Percentiles rank a stretch among this genome's conserved stretches.
Evolutionary conservation across 2,329 filamentous ascomycete species (phyloP).

Genomic region (Ceratocystis variospora): DNA sequence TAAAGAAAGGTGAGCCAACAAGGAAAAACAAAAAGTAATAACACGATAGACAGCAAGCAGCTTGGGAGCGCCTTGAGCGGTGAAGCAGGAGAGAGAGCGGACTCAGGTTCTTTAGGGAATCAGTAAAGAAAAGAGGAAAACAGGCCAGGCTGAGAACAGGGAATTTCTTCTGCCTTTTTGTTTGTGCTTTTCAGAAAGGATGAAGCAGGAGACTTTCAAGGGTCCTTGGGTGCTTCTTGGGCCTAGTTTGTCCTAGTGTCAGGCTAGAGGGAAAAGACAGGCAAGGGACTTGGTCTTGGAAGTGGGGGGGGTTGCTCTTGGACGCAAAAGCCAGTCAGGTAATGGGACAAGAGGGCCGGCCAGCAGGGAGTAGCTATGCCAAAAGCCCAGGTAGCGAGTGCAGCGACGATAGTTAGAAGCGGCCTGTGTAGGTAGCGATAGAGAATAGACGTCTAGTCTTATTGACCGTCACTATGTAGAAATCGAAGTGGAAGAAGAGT

Average conservation of each 20-base stretch:
- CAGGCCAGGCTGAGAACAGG: background rate
- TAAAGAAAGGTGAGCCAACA: background rate
- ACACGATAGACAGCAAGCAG: constrained; percentile 7
- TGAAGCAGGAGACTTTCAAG: background rate
- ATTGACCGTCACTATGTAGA: background rate
- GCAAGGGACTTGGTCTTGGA: constrained; percentile 8
- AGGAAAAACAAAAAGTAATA: constrained; percentile 5
- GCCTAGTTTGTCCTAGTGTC: constrained; percentile 4
- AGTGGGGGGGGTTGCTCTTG: background rate
- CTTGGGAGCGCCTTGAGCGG: constrained; percentile 12
- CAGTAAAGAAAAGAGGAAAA: background rate
- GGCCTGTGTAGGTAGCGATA: background rate
- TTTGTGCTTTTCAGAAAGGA: constrained; percentile 1
- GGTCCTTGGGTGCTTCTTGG: background rate
- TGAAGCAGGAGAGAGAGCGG: constrained; percentile 6
- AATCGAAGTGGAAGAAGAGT: background rate
- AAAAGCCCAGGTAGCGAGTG: background rate
- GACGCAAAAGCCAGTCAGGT: background rate
- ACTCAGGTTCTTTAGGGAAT: background rate
- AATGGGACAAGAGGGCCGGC: background rate
- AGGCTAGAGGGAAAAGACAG: background rate
- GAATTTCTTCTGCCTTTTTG: background rate
- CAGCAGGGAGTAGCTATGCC: background rate
- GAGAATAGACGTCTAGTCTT: background rate
- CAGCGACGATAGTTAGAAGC: background rate